Conservation (phyloP, 495 filamentous ascomycete genomes). For the Polyplosphaeria fusca region DNA sequence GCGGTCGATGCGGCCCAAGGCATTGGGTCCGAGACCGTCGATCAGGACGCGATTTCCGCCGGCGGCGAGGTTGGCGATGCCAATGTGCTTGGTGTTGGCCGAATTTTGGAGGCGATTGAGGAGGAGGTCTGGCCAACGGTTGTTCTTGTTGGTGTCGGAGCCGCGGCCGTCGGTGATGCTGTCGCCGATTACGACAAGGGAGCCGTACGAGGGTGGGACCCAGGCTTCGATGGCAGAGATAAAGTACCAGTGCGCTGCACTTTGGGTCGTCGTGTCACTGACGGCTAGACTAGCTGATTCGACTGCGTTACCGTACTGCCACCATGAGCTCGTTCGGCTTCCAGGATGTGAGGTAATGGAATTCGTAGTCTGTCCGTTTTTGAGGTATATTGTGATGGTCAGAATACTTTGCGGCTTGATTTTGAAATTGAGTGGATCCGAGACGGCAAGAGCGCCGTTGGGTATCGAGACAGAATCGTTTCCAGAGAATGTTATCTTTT, state of each 20-base stretch:
- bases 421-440: slow-evolving; percentile 60
- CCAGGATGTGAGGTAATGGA: slow-evolving; percentile 66
- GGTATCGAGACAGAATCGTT: slow-evolving; percentile 53
- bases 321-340: slow-evolving; percentile 65
- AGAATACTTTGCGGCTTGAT: slow-evolving; percentile 50
- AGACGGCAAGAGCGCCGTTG: slow-evolving; percentile 56
- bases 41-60: slow-evolving; percentile 66
- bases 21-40: slow-evolving; percentile 62
- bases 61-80: slow-evolving; percentile 68
- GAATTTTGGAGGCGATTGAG: slow-evolving; percentile 53
- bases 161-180: slow-evolving; percentile 72
- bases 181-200: slow-evolving; percentile 65
- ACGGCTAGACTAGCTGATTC: not conserved
- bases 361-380: slow-evolving; percentile 53
- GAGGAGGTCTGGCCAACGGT: slow-evolving; percentile 66
- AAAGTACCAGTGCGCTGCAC: slow-evolving; percentile 50
- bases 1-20: slow-evolving; percentile 59
- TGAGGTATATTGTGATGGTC: slow-evolving; percentile 58
- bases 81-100: slow-evolving; percentile 47
- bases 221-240: slow-evolving; percentile 60
- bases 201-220: slow-evolving; percentile 43
- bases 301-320: slow-evolving; percentile 53
- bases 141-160: slow-evolving; percentile 61
- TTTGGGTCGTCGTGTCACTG: not conserved
- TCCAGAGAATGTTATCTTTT: slow-evolving; percentile 57